Conservation (phyloP, 2,329 filamentous ascomycete genomes). For the Pseudocercospora musae region DNA sequence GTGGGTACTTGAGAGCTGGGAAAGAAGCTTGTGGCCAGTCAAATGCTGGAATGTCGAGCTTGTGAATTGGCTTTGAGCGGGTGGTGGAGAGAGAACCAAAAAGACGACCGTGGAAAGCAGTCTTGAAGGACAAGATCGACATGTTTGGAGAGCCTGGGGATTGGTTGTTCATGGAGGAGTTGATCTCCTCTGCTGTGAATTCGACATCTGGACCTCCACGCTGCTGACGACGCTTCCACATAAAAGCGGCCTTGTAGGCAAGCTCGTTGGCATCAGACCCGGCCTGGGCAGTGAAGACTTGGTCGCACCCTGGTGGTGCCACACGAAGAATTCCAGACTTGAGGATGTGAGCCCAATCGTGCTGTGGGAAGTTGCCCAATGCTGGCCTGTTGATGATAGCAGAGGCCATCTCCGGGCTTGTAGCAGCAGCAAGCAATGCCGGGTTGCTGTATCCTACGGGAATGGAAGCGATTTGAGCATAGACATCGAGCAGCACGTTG, state of each 20-base stretch:
- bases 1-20: slow-evolving; percentile 79
- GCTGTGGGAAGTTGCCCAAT: slow-evolving; percentile 83
- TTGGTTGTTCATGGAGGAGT: slow-evolving; percentile 75
- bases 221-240: slow-evolving; percentile 79
- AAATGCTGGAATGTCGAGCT: slow-evolving; percentile 90
- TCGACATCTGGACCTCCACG: slow-evolving; percentile 74
- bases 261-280: slow-evolving; percentile 93
- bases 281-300: slow-evolving; percentile 87
- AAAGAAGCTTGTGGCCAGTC: slow-evolving; percentile 93
- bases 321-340: slow-evolving; percentile 76
- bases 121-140: slow-evolving; percentile 85
- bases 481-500: slow-evolving; percentile 72
- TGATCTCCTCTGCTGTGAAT: slow-evolving; percentile 74
- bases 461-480: slow-evolving; percentile 90
- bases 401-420: slow-evolving; percentile 72
- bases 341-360: slow-evolving; percentile 78
- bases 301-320: slow-evolving; percentile 76
- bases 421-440: slow-evolving; percentile 64
- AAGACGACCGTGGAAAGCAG: slow-evolving; percentile 84
- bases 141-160: slow-evolving; percentile 73
- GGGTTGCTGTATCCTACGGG: slow-evolving; percentile 92
- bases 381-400: slow-evolving; percentile 85
- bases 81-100: slow-evolving; percentile 87
- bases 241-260: slow-evolving; percentile 93
- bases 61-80: slow-evolving; percentile 89